Percentiles rank a stretch among this genome's conserved stretches.
Evolutionary conservation across 768 basidiomycete species (phyloP).

Genomic region (Favolaschia claudopus): DNA sequence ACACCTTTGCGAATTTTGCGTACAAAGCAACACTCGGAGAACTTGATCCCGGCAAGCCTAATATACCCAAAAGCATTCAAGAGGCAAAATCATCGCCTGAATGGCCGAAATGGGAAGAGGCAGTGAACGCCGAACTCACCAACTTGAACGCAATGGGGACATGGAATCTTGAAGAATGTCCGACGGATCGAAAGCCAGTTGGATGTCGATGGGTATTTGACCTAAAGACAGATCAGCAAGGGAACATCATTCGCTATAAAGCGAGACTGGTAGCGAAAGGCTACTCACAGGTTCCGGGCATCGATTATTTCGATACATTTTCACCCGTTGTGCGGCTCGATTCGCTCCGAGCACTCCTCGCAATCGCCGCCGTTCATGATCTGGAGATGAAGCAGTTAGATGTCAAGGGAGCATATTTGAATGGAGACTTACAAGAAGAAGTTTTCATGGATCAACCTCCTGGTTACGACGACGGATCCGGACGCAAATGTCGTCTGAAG

Average conservation of each 20-base stretch:
- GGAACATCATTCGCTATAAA: slow-evolving; percentile 11
- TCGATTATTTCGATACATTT: slow-evolving; percentile 12
- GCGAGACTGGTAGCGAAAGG: slow-evolving; percentile 10
- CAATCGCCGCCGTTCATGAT: slow-evolving; percentile 1
- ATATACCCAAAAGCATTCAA: background rate
- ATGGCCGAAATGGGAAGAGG: slow-evolving; percentile 2
- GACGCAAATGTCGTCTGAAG: slow-evolving; percentile 4
- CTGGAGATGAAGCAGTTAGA: slow-evolving; percentile 8
- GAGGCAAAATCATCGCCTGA: slow-evolving; percentile 3
- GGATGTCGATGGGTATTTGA: slow-evolving; percentile 12
- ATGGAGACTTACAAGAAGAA: slow-evolving; percentile 11
- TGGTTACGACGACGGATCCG: background rate
- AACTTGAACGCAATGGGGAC: slow-evolving; percentile 1
- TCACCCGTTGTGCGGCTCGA: slow-evolving; percentile 6
- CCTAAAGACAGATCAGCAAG: slow-evolving; percentile 13
- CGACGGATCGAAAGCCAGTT: slow-evolving; percentile 2
- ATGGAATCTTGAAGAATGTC: slow-evolving; percentile 7
- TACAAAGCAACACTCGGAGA: background rate
- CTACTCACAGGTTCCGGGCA: slow-evolving; percentile 11
- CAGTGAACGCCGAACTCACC: background rate
- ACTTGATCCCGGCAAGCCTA: background rate
- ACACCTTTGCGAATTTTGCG: background rate
- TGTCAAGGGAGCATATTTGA: slow-evolving; percentile 5
- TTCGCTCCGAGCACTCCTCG: slow-evolving; percentile 3
- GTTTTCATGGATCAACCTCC: slow-evolving; percentile 7